phyloP scores from a whole-genome alignment of 2,329 filamentous ascomycete species.

The Pestalotiopsis sp. region DNA sequence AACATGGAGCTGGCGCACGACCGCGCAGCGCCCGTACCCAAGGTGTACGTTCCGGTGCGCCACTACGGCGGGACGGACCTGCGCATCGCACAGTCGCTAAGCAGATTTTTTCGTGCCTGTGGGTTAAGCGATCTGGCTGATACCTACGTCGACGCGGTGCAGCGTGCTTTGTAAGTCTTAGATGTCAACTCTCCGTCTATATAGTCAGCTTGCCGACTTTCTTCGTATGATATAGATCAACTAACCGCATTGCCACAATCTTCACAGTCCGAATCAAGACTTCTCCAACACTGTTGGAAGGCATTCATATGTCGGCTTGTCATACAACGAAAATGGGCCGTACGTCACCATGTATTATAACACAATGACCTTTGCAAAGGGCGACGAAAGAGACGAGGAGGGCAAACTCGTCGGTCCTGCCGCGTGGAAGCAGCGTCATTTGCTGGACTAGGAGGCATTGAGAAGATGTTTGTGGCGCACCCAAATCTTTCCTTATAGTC shows the following conservation, averaged over 20 bases:
- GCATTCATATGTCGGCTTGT: background rate
- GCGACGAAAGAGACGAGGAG: background rate
- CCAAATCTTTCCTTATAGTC: too few species aligned
- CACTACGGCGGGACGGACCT: constrained; percentile 1
- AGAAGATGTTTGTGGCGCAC: too few species aligned
- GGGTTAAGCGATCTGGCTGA: background rate
- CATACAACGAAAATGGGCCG: background rate
- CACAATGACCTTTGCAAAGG: background rate
- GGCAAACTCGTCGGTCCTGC: background rate
- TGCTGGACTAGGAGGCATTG: background rate
- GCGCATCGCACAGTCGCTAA: background rate
- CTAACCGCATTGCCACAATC: background rate
- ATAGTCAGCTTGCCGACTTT: background rate
- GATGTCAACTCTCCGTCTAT: background rate
- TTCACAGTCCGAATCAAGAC: background rate
- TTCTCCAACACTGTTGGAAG: background rate
- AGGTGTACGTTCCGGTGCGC: background rate
- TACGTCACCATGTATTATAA: constrained; percentile 7
- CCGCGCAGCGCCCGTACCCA: background rate
- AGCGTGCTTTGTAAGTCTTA: background rate
- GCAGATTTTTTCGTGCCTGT: background rate
- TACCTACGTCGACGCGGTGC: background rate
- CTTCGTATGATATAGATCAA: background rate
- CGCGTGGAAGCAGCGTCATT: background rate
- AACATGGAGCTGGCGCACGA: background rate